Percentiles rank a stretch among this genome's conserved stretches.
Evolutionary conservation across 352 stramenopile species (phyloP).

Genomic region (Thalassiosira ordinaria): DNA sequence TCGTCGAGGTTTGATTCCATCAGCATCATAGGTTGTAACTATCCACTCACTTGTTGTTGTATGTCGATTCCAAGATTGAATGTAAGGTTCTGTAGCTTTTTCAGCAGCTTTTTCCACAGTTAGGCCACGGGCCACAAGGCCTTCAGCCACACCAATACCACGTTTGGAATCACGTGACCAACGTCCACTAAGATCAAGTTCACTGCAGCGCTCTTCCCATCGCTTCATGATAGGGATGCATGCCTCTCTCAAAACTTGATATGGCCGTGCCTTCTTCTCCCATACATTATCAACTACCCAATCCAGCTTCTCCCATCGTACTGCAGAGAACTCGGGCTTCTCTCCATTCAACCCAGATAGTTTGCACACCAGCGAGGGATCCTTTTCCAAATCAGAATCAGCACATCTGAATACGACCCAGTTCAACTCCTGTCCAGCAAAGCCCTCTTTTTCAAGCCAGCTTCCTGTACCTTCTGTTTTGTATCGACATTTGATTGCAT

Average conservation of each 20-base stretch:
- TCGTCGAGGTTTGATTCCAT: conserved; percentile 33
- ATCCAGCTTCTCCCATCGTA: conserved; percentile 56
- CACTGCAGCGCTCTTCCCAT: conserved; percentile 47
- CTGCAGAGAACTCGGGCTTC: conserved; percentile 53
- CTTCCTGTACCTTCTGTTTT: conserved; percentile 51
- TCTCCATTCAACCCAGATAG: conserved; percentile 60
- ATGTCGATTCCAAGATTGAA: conserved; percentile 56
- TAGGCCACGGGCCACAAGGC: conserved; percentile 46
- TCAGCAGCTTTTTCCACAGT: conserved; percentile 35
- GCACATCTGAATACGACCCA: conserved; percentile 64
- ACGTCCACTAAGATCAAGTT: conserved; percentile 42
- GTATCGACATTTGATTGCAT: conserved; percentile 48
- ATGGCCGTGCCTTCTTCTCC: conserved; percentile 53
- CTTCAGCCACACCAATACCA: conserved; percentile 37
- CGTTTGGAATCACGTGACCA: conserved; percentile 57
- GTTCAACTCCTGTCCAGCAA: conserved; percentile 64
- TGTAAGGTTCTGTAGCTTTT: conserved; percentile 48
- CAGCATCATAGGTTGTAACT: conserved; percentile 51
- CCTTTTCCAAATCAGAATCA: conserved; percentile 46
- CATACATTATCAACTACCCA: conserved; percentile 60
- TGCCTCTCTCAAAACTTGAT: conserved; percentile 38
- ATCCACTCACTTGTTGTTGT: conserved; percentile 41
- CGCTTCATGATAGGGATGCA: conserved; percentile 25
- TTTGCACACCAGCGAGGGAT: conserved; percentile 50
- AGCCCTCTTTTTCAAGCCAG: conserved; percentile 60